These are phyloP conservation scores for Paradendryphiella salina DNA, from an alignment of 2,329 filamentous ascomycete genomes.

Conservation along the genomic window DNA sequence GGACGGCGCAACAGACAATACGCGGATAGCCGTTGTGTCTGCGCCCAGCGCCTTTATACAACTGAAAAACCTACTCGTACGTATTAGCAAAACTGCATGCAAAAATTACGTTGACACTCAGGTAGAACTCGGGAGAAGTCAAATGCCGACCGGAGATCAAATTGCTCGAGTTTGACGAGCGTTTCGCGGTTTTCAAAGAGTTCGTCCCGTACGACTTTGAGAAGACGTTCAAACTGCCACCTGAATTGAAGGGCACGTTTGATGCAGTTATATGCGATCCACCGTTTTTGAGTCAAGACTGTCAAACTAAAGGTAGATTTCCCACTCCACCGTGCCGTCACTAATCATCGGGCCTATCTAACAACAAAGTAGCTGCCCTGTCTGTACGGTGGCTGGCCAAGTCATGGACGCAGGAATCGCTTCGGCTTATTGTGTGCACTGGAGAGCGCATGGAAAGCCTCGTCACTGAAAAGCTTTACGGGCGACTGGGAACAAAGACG, in stretches of 20 bases:
- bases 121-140: slow-evolving; percentile 39
- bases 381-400: slow-evolving; percentile 74
- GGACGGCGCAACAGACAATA: slow-evolving; percentile 59
- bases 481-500: slow-evolving; percentile 62
- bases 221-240: slow-evolving; percentile 67
- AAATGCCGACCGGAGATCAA: slow-evolving; percentile 58
- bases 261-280: slow-evolving; percentile 76
- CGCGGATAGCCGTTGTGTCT: slow-evolving; percentile 69
- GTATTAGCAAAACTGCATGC: slow-evolving; percentile 20
- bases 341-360: slow-evolving; percentile 1
- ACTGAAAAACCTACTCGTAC: slow-evolving; percentile 69
- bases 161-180: slow-evolving; percentile 73
- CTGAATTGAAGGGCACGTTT: slow-evolving; percentile 63
- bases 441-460: slow-evolving; percentile 74
- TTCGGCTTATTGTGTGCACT: slow-evolving; percentile 68
- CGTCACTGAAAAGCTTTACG: slow-evolving; percentile 66
- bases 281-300: slow-evolving; percentile 78
- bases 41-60: slow-evolving; percentile 78
- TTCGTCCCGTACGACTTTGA: slow-evolving; percentile 76
- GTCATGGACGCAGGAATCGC: slow-evolving; percentile 44
- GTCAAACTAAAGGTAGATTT: slow-evolving; percentile 70
- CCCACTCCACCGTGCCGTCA: not conserved
- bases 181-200: slow-evolving; percentile 74
- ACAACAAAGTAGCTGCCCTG: slow-evolving; percentile 62
- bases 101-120: not conserved